Evolutionary conservation across 345 rosid species (phyloP).

Genomic region (Moricandia moricandioides): DNA sequence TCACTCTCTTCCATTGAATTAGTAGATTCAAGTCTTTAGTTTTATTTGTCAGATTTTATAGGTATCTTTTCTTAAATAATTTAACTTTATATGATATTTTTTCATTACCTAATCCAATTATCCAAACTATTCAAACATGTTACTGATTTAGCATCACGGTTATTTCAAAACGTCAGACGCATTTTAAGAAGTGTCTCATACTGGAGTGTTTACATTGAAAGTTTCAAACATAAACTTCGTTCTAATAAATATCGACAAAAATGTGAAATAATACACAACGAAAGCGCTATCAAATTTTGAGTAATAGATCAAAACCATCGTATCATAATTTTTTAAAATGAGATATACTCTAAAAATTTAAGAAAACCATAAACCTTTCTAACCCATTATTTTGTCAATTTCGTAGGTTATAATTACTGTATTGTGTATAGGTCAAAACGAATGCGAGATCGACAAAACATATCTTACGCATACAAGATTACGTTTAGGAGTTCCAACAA

Average conservation of each 20-base stretch:
- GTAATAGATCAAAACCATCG: no score
- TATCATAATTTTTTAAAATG: no score
- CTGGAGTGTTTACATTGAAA: neutral
- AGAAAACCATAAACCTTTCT: no score
- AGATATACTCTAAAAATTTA: no score
- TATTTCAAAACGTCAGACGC: neutral
- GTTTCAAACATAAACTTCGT: neutral
- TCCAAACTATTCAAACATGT: neutral
- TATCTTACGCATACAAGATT: neutral
- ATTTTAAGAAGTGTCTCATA: slow-evolving; percentile 1
- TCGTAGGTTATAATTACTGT: no score
- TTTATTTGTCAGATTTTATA: neutral
- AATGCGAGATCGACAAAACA: neutral
- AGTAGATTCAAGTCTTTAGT: neutral
- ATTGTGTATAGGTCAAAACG: neutral
- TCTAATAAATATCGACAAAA: no score
- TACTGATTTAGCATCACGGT: neutral
- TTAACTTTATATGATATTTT: neutral
- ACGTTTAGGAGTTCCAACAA: neutral
- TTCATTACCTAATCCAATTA: neutral
- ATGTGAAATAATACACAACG: no score
- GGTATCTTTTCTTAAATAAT: neutral
- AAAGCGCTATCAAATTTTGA: no score
- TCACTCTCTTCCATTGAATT: neutral
- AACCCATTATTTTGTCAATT: no score